phyloP scores from a whole-genome alignment of 2,329 filamentous ascomycete species.

The Thermochaetoides dissita region DNA sequence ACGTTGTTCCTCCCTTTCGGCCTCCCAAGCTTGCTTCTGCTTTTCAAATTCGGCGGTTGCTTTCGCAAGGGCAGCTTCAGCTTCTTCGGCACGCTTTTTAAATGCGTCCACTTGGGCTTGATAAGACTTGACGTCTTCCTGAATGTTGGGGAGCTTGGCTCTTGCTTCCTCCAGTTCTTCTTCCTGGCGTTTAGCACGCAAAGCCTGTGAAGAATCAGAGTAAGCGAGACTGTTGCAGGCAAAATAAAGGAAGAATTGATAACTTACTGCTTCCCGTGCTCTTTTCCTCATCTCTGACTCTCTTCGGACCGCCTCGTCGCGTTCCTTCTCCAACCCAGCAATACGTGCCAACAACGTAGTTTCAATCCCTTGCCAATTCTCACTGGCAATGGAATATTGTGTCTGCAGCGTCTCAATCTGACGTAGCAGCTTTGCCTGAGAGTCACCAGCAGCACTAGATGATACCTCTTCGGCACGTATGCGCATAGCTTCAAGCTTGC shows the following conservation, averaged over 20 bases:
- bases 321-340: conserved; percentile 70
- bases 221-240: not conserved
- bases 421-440: conserved; percentile 75
- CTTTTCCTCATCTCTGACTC: conserved; percentile 84
- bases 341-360: conserved; percentile 67
- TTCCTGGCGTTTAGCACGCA: conserved; percentile 52
- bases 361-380: conserved; percentile 97
- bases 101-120: conserved; percentile 47
- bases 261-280: conserved; percentile 65
- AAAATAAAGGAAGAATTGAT: not conserved
- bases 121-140: conserved; percentile 48
- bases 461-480: conserved; percentile 78
- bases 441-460: conserved; percentile 65
- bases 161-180: conserved; percentile 66
- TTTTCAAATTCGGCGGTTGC: conserved; percentile 35
- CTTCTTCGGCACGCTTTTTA: conserved; percentile 49
- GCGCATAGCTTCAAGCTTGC: conserved; percentile 78
- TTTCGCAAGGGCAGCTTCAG: conserved; percentile 50
- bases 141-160: conserved; percentile 48
- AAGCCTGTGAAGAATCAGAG: conserved; percentile 36
- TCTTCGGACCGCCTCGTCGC: conserved; percentile 68
- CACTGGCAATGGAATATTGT: conserved; percentile 84
- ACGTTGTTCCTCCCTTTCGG: conserved; percentile 25
- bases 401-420: conserved; percentile 93
- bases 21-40: conserved; percentile 27